Percentiles rank a stretch among this genome's conserved stretches.
phyloP scores from a whole-genome alignment of 1,139 yeast species.

The Pichia kudriavzevii region DNA sequence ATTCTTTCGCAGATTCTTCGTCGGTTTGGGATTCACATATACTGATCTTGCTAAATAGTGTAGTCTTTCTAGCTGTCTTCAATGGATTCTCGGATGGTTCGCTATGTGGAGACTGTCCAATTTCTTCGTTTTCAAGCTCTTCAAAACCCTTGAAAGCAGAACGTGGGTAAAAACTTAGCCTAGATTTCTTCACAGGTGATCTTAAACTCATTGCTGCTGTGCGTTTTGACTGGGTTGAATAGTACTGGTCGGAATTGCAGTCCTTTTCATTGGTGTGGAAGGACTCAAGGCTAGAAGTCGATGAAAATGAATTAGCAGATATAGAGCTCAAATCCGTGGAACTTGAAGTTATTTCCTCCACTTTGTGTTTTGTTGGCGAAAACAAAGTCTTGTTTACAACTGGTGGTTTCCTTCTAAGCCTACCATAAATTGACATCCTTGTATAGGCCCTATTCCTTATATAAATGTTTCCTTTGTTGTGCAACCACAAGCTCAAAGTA shows the following conservation, averaged over 20 bases:
- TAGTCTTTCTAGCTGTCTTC: background rate
- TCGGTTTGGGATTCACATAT: background rate
- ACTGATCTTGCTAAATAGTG: background rate
- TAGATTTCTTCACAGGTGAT: constrained; percentile 1
- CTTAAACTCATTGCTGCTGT: too few relatives aligned
- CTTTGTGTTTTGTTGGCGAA: constrained; percentile 10
- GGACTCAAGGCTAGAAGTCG: background rate
- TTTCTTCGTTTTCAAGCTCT: constrained; percentile 5
- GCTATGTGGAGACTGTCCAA: background rate
- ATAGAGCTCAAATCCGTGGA: too few relatives aligned
- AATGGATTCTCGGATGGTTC: background rate
- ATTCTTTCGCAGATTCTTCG: too few relatives aligned
- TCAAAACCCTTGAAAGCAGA: constrained; percentile 5
- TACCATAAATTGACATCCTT: constrained; percentile 9
- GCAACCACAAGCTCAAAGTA: too few relatives aligned
- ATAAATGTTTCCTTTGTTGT: too few relatives aligned
- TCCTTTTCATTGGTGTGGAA: too few relatives aligned
- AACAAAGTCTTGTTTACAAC: background rate
- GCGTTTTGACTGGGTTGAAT: too few relatives aligned
- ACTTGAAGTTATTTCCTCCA: too few relatives aligned
- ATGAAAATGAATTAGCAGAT: constrained; percentile 3
- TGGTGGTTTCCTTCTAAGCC: constrained; percentile 1
- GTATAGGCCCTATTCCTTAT: too few relatives aligned
- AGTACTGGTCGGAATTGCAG: too few relatives aligned
- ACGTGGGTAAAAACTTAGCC: background rate